Evolutionary conservation across 345 rosid genomes (phyloP).

Genomic region (Bruguiera gymnorhiza): DNA sequence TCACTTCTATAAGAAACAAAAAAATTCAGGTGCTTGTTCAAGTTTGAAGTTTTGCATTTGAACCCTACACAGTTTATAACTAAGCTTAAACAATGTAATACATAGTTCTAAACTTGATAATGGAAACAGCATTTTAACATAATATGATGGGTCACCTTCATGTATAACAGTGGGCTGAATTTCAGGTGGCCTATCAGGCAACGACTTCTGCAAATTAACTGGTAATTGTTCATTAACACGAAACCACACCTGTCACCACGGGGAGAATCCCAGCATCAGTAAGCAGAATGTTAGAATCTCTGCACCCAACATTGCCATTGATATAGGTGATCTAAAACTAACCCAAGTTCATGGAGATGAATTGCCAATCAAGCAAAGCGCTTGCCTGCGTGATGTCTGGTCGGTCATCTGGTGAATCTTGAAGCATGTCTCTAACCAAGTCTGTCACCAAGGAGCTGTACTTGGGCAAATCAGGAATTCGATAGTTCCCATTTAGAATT

Average conservation of each 20-base stretch:
- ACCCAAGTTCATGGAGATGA: conserved; percentile 73
- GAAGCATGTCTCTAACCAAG: conserved; percentile 85
- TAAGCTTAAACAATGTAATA: neutral
- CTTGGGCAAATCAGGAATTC: conserved; percentile 78
- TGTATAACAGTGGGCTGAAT: conserved; percentile 39
- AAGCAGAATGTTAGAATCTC: conserved; percentile 40
- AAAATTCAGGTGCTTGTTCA: neutral
- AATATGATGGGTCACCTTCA: conserved; percentile 44
- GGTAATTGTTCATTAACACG: conserved; percentile 91
- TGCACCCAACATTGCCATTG: conserved; percentile 24
- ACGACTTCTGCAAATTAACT: conserved; percentile 64
- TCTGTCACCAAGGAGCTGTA: conserved; percentile 61
- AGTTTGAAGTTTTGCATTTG: neutral
- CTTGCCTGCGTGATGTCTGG: conserved; percentile 98
- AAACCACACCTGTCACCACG: conserved; percentile 83
- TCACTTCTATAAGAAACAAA: too few species aligned
- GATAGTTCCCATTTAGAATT: conserved; percentile 87
- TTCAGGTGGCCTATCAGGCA: conserved; percentile 82
- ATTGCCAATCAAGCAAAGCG: conserved; percentile 71
- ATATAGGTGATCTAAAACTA: conserved; percentile 55
- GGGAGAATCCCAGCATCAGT: conserved; percentile 52
- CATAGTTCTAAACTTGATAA: too few species aligned
- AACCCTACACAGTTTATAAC: neutral
- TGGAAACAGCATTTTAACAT: too few species aligned
- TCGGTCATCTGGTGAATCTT: conserved; percentile 84